phyloP scores from a whole-genome alignment of 1,284 basidiomycete genomes.

The Ustilago hordei region DNA sequence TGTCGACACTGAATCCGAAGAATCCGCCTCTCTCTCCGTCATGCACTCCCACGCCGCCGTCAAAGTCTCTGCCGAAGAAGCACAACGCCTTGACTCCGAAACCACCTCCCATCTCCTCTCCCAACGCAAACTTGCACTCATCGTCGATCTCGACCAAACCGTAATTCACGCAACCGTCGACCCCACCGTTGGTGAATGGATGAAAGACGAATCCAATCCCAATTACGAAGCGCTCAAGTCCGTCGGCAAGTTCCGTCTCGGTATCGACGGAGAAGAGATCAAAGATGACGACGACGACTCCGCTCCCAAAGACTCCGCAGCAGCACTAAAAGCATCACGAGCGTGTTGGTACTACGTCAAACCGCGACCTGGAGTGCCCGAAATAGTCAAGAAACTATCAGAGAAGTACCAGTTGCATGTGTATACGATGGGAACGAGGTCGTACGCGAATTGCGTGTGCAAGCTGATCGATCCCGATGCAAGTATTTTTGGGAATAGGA shows the following conservation, averaged over 20 bases:
- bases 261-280: constrained; percentile 78
- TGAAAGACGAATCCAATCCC: constrained; percentile 83
- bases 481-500: constrained; percentile 84
- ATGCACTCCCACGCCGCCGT: constrained; percentile 63
- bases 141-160: constrained; percentile 98
- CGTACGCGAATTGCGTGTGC: constrained; percentile 95
- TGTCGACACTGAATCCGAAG: constrained; percentile 76
- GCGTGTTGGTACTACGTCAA: constrained; percentile 98
- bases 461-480: constrained; percentile 90
- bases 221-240: constrained; percentile 89
- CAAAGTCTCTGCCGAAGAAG: constrained; percentile 74
- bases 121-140: constrained; percentile 85
- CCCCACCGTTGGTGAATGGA: constrained; percentile 97
- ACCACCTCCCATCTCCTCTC: constrained; percentile 82
- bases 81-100: constrained; percentile 85
- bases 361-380: constrained; percentile 83
- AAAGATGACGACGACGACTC: constrained; percentile 35
- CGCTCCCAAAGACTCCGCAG: constrained; percentile 28
- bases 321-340: constrained; percentile 26
- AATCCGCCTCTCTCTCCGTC: constrained; percentile 52
- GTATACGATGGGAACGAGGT: constrained; percentile 98
- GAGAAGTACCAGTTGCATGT: constrained; percentile 96
- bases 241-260: constrained; percentile 84
- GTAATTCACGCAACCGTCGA: constrained; percentile 99
- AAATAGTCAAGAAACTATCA: constrained; percentile 81